A percentile compares a stretch with the other conserved stretches of the same genome.
These are phyloP conservation scores for Tremella mesenterica DNA, from an alignment of 768 basidiomycete species.

Conservation along the genomic window DNA sequence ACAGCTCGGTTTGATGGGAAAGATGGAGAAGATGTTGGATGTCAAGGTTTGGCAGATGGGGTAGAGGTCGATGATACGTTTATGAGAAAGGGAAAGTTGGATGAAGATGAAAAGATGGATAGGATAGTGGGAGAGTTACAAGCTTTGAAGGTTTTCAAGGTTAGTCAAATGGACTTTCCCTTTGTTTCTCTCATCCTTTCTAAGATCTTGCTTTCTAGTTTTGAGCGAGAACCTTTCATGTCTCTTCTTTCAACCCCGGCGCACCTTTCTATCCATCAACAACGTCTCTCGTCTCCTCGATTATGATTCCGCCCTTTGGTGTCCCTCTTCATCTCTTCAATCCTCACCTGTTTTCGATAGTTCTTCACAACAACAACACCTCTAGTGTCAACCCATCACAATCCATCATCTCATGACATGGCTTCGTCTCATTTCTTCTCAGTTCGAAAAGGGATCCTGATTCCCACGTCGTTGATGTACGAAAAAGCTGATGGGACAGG, in stretches of 20 bases:
- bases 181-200: too few species aligned
- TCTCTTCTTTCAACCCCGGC: not conserved
- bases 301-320: too few species aligned
- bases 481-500: too few species aligned
- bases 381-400: not conserved
- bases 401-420: too few species aligned
- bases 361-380: not conserved
- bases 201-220: too few species aligned
- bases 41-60: slow-evolving; percentile 22
- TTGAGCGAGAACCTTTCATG: too few species aligned
- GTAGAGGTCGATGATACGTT: not conserved
- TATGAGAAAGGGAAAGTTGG: slow-evolving; percentile 15
- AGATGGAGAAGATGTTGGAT: slow-evolving; percentile 36
- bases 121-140: slow-evolving; percentile 41
- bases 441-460: not conserved
- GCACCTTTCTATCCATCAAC: not conserved
- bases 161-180: slow-evolving; percentile 20
- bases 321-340: too few species aligned
- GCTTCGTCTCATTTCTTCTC: too few species aligned
- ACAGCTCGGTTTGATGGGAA: slow-evolving; percentile 39
- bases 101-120: slow-evolving; percentile 30
- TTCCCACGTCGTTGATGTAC: not conserved
- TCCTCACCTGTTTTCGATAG: too few species aligned
- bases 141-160: slow-evolving; percentile 40
- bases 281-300: too few species aligned